Evolutionary conservation across 2,329 filamentous ascomycete species (phyloP), one percentile per base, ranked within the genome.

Genomic region (Ophiobolus disseminans): DNA sequence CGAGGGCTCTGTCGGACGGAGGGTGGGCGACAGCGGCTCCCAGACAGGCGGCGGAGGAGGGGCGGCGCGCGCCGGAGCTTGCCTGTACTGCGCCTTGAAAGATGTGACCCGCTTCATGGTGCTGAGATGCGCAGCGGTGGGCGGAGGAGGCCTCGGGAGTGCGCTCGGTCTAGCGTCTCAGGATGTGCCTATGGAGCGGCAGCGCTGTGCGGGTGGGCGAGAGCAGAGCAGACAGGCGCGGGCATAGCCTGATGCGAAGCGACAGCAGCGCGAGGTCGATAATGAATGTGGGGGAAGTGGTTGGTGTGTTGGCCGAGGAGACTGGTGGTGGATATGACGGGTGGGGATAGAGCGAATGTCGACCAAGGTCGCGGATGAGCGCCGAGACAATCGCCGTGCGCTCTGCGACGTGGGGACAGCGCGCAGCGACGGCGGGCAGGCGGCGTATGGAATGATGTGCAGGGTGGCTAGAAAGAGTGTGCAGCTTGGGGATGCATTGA

Each of bases 21-120:
- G 63, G 45, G 65, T 20, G 46, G 68, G 70, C 48, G 69, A 72
- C 50, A 73, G 65, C 40, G 70, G 70, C 62, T 73, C 69, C 54
- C 58, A 69, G n/a, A 53, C 40, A 16, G 65, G 67, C 49, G 58
- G 67, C 56, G 66, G 68, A 45, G 70, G 69, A 0, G 69, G 70
- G 16, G 50, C 48, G 43, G 63, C 40, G 54, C 66, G 69, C 55
- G 55, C 57, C 46, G 63, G 64, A 55, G 62, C 57, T 60, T 58
- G 63, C 48, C 62, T 55, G 53, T 63, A 64, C 55, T 68, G 62
- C 41, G 64, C 46, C 58, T 73, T 73, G 65, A 72, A 70, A 37
- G 63, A 62, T 14, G 66, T 63, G 38, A 62, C 48, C 41, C 59
- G 57, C 61, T 62, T 65, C 52, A 63, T 65, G 50, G 66, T 58